phyloP scores from a whole-genome alignment of 495 filamentous ascomycete species.

The Hyaloscypha variabilis region DNA sequence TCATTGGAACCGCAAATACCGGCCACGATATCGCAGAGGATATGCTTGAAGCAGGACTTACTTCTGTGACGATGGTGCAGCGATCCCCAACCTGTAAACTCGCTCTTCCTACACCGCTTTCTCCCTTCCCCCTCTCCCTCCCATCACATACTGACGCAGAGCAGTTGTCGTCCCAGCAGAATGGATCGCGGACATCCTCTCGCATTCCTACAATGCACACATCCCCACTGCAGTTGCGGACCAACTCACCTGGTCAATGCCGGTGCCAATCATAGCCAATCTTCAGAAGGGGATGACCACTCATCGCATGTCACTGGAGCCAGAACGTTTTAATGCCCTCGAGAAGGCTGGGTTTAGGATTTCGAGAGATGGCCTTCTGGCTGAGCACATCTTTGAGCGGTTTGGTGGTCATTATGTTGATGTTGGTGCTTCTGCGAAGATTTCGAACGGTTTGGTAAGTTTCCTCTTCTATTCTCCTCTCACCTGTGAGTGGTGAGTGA shows the following conservation, averaged over 20 bases:
- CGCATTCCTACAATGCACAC: constrained; percentile 33
- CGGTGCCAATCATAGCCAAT: not conserved
- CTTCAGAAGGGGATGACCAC: not conserved
- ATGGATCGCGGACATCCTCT: constrained; percentile 19
- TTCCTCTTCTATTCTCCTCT: no score
- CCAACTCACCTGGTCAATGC: constrained; percentile 21
- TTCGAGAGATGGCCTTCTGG: constrained; percentile 26
- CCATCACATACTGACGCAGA: not conserved
- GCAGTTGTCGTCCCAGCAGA: constrained; percentile 35
- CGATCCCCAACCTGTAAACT: constrained; percentile 34
- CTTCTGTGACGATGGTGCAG: constrained; percentile 44
- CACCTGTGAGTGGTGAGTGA: no score
- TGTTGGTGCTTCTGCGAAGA: constrained; percentile 31
- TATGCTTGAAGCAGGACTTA: constrained; percentile 39
- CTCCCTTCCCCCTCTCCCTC: no score
- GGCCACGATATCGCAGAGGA: constrained; percentile 48
- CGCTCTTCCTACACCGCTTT: no score
- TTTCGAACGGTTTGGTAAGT: constrained; percentile 32
- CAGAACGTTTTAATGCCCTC: constrained; percentile 9
- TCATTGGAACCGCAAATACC: constrained; percentile 50
- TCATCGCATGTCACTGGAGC: not conserved
- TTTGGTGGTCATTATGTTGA: constrained; percentile 41
- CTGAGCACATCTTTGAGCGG: constrained; percentile 32
- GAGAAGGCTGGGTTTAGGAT: constrained; percentile 14
- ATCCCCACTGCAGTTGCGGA: constrained; percentile 36